These are phyloP conservation scores for Lagenaria siceraria DNA, from an alignment of 306 rosid species.

Conservation along the genomic window DNA sequence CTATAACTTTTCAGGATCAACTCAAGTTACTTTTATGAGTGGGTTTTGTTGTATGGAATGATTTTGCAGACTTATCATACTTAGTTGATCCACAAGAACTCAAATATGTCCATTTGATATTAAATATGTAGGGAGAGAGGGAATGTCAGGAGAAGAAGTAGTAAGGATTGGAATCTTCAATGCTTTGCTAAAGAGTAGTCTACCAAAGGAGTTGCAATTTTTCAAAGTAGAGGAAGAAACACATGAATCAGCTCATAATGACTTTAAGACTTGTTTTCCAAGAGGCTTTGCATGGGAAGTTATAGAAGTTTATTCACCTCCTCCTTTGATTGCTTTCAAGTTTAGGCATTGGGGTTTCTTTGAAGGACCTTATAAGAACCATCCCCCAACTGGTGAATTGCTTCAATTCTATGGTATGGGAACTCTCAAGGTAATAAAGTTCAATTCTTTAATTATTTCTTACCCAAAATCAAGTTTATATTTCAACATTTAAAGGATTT, in stretches of 20 bases:
- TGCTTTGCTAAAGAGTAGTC: constrained; percentile 38
- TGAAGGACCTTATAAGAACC: constrained; percentile 58
- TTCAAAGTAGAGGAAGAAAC: constrained; percentile 54
- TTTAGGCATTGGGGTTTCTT: constrained; percentile 83
- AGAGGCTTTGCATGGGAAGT: constrained; percentile 91
- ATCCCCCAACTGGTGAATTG: constrained; percentile 41
- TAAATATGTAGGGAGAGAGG: constrained; percentile 40
- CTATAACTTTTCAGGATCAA: too few relatives aligned
- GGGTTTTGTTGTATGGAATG: too few relatives aligned
- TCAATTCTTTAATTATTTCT: too few relatives aligned
- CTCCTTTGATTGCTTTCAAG: constrained; percentile 54
- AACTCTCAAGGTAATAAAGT: constrained; percentile 35
- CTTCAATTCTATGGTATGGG: constrained; percentile 51
- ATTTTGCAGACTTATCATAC: too few relatives aligned
- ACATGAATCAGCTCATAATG: constrained; percentile 55
- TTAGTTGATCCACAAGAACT: too few relatives aligned
- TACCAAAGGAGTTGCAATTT: constrained; percentile 32
- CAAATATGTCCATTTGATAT: too few relatives aligned
- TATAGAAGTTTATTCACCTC: constrained; percentile 39
- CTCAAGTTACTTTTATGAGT: too few relatives aligned
- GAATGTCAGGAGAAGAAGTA: constrained; percentile 45
- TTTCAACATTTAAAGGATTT: too few relatives aligned
- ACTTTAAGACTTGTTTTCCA: constrained; percentile 42
- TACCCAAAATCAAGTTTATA: too few relatives aligned
- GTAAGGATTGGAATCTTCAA: constrained; percentile 46